Conservation (phyloP, 176 grass and related monocot species). For the Cenchrus fungigraminus region DNA sequence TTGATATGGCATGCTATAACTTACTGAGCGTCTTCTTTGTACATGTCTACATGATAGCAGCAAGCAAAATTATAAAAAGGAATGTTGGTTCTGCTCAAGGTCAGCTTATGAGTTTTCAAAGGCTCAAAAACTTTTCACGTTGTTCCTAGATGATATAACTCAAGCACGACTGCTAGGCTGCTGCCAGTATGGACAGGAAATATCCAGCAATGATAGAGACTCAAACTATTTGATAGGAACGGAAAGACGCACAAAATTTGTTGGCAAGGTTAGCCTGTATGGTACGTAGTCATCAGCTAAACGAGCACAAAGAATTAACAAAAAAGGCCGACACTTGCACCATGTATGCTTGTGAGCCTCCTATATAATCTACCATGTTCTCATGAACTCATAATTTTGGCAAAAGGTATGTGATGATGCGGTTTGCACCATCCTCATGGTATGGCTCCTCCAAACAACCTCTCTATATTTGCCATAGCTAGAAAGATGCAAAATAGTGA, state of each 20-base stretch:
- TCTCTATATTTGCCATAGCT: conserved; percentile 2
- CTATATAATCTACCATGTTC: background rate
- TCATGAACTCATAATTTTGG: background rate
- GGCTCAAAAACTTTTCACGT: background rate
- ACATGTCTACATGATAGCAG: conserved; percentile 12
- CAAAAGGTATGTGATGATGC: background rate
- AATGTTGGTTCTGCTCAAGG: background rate
- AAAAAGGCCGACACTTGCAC: background rate
- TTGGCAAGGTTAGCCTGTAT: conserved; percentile 8
- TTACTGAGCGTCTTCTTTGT: conserved; percentile 14
- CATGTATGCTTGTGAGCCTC: background rate
- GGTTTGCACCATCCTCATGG: background rate
- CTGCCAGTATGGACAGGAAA: conserved; percentile 6
- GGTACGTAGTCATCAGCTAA: background rate
- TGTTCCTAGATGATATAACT: background rate
- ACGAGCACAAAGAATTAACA: conserved; percentile 12
- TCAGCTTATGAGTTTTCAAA: background rate
- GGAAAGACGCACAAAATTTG: background rate
- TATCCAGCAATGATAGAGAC: background rate
- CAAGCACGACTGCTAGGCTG: background rate
- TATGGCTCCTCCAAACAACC: background rate
- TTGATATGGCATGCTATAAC: conserved; percentile 10
- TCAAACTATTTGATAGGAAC: background rate
- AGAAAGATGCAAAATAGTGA: background rate
- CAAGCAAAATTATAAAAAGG: conserved; percentile 14